These are phyloP conservation scores for Cadophora sp. DNA, from an alignment of 2,329 filamentous ascomycete genomes.

Conservation along the genomic window DNA sequence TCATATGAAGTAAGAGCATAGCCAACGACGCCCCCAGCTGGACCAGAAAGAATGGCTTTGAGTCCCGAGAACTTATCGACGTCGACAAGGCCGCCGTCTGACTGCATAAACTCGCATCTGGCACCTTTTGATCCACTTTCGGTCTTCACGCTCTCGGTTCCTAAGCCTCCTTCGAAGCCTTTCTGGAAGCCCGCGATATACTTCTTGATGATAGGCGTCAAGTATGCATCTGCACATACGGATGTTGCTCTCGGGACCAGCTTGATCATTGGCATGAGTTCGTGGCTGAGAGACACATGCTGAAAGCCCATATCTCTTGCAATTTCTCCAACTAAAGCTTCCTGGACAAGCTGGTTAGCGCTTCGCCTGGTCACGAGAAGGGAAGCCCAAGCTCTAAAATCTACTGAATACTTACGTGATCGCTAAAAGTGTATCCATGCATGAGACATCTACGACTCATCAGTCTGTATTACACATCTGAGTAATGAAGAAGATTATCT, in stretches of 20 bases:
- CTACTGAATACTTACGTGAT: slow-evolving; percentile 55
- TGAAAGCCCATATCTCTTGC: slow-evolving; percentile 82
- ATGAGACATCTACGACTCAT: slow-evolving; percentile 66
- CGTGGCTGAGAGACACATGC: slow-evolving; percentile 81
- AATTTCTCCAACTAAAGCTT: slow-evolving; percentile 76
- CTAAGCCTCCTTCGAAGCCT: slow-evolving; percentile 82
- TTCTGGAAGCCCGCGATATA: slow-evolving; percentile 79
- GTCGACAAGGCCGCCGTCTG: slow-evolving; percentile 66
- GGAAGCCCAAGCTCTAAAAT: not conserved
- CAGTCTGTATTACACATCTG: not conserved
- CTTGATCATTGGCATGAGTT: slow-evolving; percentile 84
- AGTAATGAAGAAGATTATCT: not conserved
- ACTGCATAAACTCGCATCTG: slow-evolving; percentile 95
- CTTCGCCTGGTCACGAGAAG: not conserved
- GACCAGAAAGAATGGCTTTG: slow-evolving; percentile 85
- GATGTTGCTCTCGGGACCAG: slow-evolving; percentile 73
- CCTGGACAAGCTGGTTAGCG: slow-evolving; percentile 43
- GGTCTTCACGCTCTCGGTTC: slow-evolving; percentile 74
- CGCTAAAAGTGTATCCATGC: slow-evolving; percentile 90
- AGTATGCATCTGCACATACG: slow-evolving; percentile 76
- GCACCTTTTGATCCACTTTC: slow-evolving; percentile 71
- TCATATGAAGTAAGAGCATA: slow-evolving; percentile 94
- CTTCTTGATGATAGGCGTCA: slow-evolving; percentile 73
- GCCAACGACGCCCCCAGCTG: slow-evolving; percentile 91
- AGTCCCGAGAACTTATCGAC: slow-evolving; percentile 84